Percentiles rank a stretch among this genome's conserved stretches.
phyloP scores from a whole-genome alignment of 768 basidiomycete species.

The Phylloporus arenicola region DNA sequence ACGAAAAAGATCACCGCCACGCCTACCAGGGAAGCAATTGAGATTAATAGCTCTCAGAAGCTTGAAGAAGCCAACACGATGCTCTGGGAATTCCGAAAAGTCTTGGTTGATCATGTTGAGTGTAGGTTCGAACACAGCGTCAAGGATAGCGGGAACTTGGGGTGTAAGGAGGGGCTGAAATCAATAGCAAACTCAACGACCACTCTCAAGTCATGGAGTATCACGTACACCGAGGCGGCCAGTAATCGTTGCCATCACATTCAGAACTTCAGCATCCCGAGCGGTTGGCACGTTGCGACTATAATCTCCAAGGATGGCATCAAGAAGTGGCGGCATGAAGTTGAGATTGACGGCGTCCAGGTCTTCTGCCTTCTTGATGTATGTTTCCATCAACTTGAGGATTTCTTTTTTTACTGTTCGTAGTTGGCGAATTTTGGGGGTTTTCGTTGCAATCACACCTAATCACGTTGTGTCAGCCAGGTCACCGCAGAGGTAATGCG shows the following conservation, averaged over 20 bases:
- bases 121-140: conserved; percentile 96
- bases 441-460: conserved; percentile 93
- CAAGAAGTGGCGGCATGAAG: conserved; percentile 91
- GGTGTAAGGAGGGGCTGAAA: conserved; percentile 76
- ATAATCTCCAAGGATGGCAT: conserved; percentile 98
- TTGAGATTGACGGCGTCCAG: conserved; percentile 86
- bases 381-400: conserved; percentile 94
- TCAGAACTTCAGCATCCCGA: conserved; percentile 93
- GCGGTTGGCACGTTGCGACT: conserved; percentile 89
- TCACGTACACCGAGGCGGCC: conserved; percentile 75
- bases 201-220: background rate
- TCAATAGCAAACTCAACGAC: conserved; percentile 7
- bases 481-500: background rate
- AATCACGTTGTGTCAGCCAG: conserved; percentile 8
- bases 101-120: conserved; percentile 99
- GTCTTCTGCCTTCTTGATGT: conserved; percentile 96
- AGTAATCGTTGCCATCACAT: conserved; percentile 95
- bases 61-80: conserved; percentile 95
- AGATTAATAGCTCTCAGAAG: conserved; percentile 87
- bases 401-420: conserved; percentile 99
- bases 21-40: conserved; percentile 90
- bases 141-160: conserved; percentile 91
- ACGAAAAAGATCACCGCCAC: background rate
- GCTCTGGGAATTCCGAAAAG: conserved; percentile 97
- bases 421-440: conserved; percentile 89